Evolutionary conservation across 768 basidiomycete species (phyloP), one percentile per base, ranked within the genome.

Genomic region (Leucosporidium scottii): DNA sequence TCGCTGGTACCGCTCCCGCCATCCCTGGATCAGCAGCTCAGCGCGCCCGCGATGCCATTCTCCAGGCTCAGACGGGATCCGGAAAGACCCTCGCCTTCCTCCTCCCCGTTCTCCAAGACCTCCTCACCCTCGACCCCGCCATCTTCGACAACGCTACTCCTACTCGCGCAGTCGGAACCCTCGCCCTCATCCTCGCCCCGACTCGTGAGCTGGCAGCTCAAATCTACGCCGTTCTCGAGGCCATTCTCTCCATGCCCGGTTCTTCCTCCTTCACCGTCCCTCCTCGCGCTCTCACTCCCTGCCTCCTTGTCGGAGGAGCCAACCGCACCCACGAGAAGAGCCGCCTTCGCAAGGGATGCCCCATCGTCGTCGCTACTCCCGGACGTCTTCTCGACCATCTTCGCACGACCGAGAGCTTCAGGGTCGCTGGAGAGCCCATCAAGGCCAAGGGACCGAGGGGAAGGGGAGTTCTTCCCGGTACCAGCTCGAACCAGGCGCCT

Each of bases 131-230:
- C 59, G 67, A 70, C 9, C 39, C 65, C 4, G 20, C 60, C 17
- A 47, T 67, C 36, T 62, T 72, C 59, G 25, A 57, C 27, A 89
- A 90, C 64, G 85, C 86, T 18, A 94, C 90, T 75, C 94, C 97
- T 73, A 92, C 94, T 78, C 85, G 94, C 48, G 90, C 89, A 0
- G 90, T 98, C 75, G 94, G 94, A 31, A 97, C 94, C 3, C 83
- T 98, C 25, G 93, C 93, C 1, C 85, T 97, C 64, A 90, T 97
- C 69, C 89, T 98, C 64, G 92, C 90, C 2, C 94, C 94, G 1
- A 97, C 94, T 4, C 86, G 93, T 61, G 96, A 98, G 79, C 83
- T 98, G 20, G 96, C 94, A 2, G 91, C 91, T 76, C 96, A 99
- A 76, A 97, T 97, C 62, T 91, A 88, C 13, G 91, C 96, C 74